Conservation (phyloP, 176 grass and related monocot genomes). For the Oryza glaberrima region DNA sequence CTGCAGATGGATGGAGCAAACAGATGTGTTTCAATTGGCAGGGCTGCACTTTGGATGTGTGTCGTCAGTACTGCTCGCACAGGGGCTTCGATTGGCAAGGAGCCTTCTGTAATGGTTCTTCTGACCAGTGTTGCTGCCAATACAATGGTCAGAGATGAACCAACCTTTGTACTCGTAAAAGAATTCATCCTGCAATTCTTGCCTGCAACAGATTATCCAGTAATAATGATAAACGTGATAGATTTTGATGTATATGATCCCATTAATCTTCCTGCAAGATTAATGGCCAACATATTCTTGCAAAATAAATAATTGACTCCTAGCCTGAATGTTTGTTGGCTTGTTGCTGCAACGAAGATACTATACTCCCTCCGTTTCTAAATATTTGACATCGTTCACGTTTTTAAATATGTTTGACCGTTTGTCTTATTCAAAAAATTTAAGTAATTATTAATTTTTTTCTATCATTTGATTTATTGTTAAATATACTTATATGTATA, state of each 20-base stretch:
- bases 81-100: background rate
- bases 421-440: too few species aligned
- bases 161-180: background rate
- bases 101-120: background rate
- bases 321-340: background rate
- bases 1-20: background rate
- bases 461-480: too few species aligned
- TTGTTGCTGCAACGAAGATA: background rate
- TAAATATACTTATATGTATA: too few species aligned
- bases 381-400: too few species aligned
- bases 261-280: background rate
- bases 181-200: background rate
- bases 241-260: background rate
- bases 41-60: background rate
- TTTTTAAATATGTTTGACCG: too few species aligned
- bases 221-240: background rate
- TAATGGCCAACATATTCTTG: too few species aligned
- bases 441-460: too few species aligned
- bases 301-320: background rate
- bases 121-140: background rate
- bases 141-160: background rate
- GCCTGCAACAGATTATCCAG: background rate
- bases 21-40: background rate
- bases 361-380: too few species aligned
- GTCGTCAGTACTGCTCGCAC: background rate